phyloP scores from a whole-genome alignment of 768 basidiomycete genomes.

The Lentinula aciculospora region DNA sequence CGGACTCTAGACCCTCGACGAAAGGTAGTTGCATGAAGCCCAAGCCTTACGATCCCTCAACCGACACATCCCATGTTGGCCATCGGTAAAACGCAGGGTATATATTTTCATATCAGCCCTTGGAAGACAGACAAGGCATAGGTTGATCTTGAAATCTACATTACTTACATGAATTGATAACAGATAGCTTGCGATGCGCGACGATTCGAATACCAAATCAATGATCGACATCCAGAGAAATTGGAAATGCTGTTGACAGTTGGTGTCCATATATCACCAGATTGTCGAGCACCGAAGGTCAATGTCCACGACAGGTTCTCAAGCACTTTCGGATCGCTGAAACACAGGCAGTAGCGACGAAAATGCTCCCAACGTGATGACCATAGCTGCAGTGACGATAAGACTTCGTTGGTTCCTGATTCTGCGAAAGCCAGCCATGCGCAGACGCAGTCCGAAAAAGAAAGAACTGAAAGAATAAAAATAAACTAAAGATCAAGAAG shows the following conservation, averaged over 20 bases:
- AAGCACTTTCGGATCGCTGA: too few species aligned
- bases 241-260: too few species aligned
- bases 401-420: neutral
- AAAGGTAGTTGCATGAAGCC: too few species aligned
- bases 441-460: neutral
- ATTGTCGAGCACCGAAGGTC: too few species aligned
- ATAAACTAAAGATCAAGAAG: neutral
- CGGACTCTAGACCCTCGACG: too few species aligned
- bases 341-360: neutral
- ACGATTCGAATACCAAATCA: neutral
- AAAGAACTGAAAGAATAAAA: conserved; percentile 4
- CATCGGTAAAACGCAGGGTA: neutral
- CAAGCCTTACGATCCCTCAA: too few species aligned
- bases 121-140: neutral
- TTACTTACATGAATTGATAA: neutral
- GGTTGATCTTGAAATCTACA: neutral
- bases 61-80: too few species aligned
- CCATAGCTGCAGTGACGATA: neutral
- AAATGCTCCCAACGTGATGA: neutral
- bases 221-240: neutral
- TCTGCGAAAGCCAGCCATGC: neutral
- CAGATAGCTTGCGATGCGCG: neutral
- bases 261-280: too few species aligned
- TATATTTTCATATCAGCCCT: neutral
- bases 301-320: too few species aligned